Percentiles rank a stretch among this genome's conserved stretches.
phyloP scores from a whole-genome alignment of 345 rosid species.

The Viola odorata region DNA sequence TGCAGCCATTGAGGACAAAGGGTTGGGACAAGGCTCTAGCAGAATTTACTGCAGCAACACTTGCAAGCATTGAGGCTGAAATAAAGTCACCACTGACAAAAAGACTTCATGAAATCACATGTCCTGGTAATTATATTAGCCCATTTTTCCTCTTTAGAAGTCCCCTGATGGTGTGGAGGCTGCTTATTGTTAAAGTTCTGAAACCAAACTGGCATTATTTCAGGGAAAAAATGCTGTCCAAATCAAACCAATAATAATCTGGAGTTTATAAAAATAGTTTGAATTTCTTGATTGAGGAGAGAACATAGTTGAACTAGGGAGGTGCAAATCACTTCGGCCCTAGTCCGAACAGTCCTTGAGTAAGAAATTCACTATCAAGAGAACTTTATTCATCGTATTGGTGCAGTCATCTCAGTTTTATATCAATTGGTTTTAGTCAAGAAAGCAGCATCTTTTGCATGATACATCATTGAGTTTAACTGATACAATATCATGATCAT shows the following conservation, averaged over 20 bases:
- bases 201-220: neutral
- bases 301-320: too few species aligned
- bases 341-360: too few species aligned
- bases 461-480: neutral
- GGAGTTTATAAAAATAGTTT: neutral
- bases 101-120: constrained; percentile 57
- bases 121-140: constrained; percentile 48
- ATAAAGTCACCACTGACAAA: constrained; percentile 41
- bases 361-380: neutral
- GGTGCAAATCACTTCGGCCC: too few species aligned
- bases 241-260: too few species aligned
- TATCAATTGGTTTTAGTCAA: neutral
- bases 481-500: constrained; percentile 9
- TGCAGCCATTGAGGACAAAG: constrained; percentile 64
- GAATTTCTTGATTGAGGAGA: neutral
- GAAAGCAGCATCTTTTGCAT: neutral
- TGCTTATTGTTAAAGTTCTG: neutral
- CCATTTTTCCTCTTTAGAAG: neutral
- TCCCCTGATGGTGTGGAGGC: neutral
- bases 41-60: constrained; percentile 61
- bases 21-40: constrained; percentile 83
- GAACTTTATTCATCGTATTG: neutral
- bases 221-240: too few species aligned
- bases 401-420: neutral
- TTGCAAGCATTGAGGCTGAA: constrained; percentile 37